Evolutionary conservation across 176 grass and related monocot species (phyloP), one percentile per base, ranked within the genome.

Genomic region (Hsuehochloa calcarea): DNA sequence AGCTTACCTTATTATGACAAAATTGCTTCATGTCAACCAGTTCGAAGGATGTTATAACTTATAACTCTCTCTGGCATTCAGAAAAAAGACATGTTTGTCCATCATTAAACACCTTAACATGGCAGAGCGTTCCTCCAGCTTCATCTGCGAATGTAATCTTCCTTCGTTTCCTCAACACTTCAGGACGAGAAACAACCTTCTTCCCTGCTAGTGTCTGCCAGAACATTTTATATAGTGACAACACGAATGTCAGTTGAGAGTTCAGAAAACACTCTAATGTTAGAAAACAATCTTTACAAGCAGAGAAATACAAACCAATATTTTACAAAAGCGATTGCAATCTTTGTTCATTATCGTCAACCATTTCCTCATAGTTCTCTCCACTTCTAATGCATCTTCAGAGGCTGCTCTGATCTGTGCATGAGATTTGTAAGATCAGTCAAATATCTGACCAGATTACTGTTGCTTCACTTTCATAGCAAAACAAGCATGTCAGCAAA

Each of bases 241-340:
- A 82, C 14, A 7, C 5, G 31, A 81, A 61, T 78, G 27, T 79
- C 56, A 87, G 37, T 65, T 66, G 10, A 20, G 25, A 40, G 8
- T 79, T 80, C 41, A 82, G 39, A 70, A 72, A 55, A 45, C 15
- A 75, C 79, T 38, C 1, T 38, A 65, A 29, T 68, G 1, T 50
- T 61, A 73, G 35, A 37, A 72, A 86, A 56, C 20, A 17, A 31
- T 58, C 35, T 75, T 75, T 46, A 80, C 19, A 82, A 89, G 49
- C 38, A 20, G 51, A 60, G 60, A 84, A 37, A 38, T 64, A 89
- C 80, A 4, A 37, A 95, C 96, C 96, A 98, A 75, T 93, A 98
- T 95, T 95, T 98, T 98, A 87, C 96, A 95, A 61, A 98, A 98
- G 74, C 96, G 96, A 43, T 87, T 95, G 87, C 96, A 98, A 82